Conservation (phyloP, 2,329 filamentous ascomycete species). For the Neonectria sp. region DNA sequence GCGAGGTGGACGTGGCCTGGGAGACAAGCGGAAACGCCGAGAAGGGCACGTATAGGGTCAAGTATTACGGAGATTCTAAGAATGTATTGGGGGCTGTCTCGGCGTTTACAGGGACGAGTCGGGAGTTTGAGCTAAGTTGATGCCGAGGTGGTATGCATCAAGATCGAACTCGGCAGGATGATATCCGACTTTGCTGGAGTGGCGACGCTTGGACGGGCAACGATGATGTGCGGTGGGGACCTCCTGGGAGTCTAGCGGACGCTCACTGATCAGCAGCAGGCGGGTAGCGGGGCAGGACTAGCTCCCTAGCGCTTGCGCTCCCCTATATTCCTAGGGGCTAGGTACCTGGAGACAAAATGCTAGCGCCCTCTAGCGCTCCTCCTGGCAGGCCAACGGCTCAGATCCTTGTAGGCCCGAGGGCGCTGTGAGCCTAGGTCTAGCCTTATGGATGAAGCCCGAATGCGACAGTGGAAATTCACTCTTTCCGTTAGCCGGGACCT, state of each 20-base stretch:
- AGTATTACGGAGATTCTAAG: slow-evolving; percentile 90
- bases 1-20: slow-evolving; percentile 86
- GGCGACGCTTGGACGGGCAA: not conserved
- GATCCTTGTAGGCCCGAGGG: not conserved
- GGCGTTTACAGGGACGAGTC: slow-evolving; percentile 25
- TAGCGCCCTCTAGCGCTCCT: no score
- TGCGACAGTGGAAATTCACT: not conserved
- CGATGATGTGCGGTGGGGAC: no score
- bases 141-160: not conserved
- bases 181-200: not conserved
- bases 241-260: not conserved
- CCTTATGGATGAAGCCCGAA: not conserved
- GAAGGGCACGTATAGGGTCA: slow-evolving; percentile 81
- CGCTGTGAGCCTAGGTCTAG: not conserved
- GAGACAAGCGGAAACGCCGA: slow-evolving; percentile 68
- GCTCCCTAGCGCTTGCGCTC: not conserved
- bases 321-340: not conserved
- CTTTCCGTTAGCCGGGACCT: not conserved
- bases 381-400: not conserved
- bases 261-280: not conserved
- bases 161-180: not conserved
- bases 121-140: slow-evolving; percentile 28
- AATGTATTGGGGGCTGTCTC: slow-evolving; percentile 17
- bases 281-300: not conserved
- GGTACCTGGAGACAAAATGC: not conserved